These are phyloP conservation scores for Kodamaea sagamina DNA, from an alignment of 805 yeast species.

Conservation along the genomic window DNA sequence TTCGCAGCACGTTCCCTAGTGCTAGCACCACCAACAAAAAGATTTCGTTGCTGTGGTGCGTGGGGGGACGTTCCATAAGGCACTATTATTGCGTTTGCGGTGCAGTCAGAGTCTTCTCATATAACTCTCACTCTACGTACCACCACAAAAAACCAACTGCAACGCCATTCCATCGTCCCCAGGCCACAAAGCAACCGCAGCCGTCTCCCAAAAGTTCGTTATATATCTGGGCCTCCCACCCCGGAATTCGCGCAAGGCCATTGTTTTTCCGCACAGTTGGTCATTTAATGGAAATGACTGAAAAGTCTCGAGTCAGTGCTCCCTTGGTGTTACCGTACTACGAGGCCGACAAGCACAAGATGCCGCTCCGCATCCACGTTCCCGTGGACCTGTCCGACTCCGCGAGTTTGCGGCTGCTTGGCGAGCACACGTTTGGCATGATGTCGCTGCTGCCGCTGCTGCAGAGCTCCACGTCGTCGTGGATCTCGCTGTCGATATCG, in stretches of 20 bases:
- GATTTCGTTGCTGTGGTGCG: too few relatives aligned
- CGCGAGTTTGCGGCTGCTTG: background rate
- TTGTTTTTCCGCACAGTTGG: background rate
- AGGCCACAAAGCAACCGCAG: background rate
- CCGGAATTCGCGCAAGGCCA: background rate
- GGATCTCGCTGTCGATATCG: conserved; percentile 5
- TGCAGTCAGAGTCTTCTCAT: too few relatives aligned
- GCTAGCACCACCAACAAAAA: too few relatives aligned
- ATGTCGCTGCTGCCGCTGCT: conserved; percentile 7
- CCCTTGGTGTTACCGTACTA: conserved; percentile 6
- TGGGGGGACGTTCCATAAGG: too few relatives aligned
- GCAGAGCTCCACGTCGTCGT: conserved; percentile 3
- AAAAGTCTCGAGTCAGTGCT: conserved; percentile 1
- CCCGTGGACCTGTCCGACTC: conserved; percentile 3
- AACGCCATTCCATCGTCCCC: conserved; percentile 6
- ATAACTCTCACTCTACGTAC: too few relatives aligned
- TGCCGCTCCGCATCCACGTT: conserved; percentile 8
- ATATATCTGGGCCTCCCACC: conserved; percentile 1
- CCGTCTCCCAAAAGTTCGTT: background rate
- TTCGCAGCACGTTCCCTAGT: too few relatives aligned
- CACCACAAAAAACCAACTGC: background rate
- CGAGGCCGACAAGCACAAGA: conserved; percentile 7
- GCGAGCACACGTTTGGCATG: conserved; percentile 1
- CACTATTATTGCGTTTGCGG: too few relatives aligned
- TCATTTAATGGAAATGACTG: background rate